These are phyloP conservation scores for Phyllosticta ampelicida DNA, from an alignment of 2,329 filamentous ascomycete genomes.

Conservation along the genomic window DNA sequence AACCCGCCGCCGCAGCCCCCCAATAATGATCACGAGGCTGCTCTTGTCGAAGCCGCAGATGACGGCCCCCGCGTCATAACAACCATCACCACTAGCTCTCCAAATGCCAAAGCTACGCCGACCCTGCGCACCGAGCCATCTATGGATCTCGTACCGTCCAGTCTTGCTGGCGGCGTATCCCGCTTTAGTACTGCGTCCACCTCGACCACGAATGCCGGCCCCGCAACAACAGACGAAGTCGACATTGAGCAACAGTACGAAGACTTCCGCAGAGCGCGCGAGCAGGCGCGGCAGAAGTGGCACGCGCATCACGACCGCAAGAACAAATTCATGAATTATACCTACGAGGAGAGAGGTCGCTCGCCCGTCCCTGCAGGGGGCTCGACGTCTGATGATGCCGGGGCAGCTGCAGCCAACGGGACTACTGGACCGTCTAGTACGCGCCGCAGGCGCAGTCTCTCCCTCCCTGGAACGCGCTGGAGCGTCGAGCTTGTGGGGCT, in stretches of 20 bases:
- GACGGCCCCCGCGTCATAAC: background rate
- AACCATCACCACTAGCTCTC: background rate
- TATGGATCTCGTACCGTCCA: background rate
- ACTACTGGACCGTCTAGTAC: background rate
- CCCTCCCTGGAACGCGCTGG: conserved; percentile 16
- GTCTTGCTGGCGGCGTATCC: background rate
- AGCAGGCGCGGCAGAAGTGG: background rate
- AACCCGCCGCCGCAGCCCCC: background rate
- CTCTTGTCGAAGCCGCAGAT: background rate
- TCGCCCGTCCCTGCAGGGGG: background rate
- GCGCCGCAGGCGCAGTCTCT: conserved; percentile 17
- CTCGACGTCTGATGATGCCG: background rate
- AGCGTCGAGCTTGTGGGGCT: conserved; percentile 42
- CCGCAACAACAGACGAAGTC: background rate
- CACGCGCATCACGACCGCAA: background rate
- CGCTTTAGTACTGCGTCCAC: background rate
- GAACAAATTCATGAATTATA: background rate
- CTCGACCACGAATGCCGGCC: background rate
- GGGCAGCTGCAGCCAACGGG: background rate
- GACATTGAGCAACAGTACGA: background rate
- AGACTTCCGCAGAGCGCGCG: background rate
- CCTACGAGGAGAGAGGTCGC: background rate
- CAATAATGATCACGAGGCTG: background rate
- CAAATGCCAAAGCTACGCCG: background rate
- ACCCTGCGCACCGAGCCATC: background rate